Evolutionary conservation across 139 green algal species (phyloP).

Genomic region (Auxenochlorella pyrenoidosa): DNA sequence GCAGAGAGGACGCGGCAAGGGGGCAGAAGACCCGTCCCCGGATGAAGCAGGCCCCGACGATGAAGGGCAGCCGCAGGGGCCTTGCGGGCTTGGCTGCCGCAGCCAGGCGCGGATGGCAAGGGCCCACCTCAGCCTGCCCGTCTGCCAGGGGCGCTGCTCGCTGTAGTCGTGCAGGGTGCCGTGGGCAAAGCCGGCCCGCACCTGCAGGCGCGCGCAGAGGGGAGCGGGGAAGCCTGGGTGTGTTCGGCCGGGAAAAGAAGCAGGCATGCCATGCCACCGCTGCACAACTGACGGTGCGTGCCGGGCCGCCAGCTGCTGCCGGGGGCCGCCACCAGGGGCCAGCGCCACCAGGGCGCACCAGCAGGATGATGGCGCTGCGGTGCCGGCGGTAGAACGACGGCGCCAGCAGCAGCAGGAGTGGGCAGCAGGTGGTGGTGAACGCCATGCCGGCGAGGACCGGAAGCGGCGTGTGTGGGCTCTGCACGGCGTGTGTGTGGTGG

Average conservation of each 20-base stretch:
- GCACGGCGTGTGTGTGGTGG: background rate
- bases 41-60: too few species aligned
- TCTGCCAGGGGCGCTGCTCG: background rate
- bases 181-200: background rate
- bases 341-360: background rate
- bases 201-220: background rate
- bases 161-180: background rate
- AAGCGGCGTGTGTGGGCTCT: background rate
- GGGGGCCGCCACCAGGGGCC: background rate
- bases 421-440: background rate
- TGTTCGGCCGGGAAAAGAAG: too few species aligned
- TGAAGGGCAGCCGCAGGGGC: too few species aligned
- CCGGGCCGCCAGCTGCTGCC: background rate
- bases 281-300: too few species aligned
- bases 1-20: too few species aligned
- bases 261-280: too few species aligned
- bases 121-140: background rate
- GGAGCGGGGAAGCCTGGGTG: too few species aligned
- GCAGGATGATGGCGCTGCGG: background rate
- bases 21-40: too few species aligned
- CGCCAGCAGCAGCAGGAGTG: background rate
- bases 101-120: too few species aligned
- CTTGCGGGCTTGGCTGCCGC: too few species aligned
- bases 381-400: background rate
- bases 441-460: background rate